A percentile compares a stretch with the other conserved stretches of the same genome.
phyloP scores from a whole-genome alignment of 305 asterid species.

The Solanum hybrid region DNA sequence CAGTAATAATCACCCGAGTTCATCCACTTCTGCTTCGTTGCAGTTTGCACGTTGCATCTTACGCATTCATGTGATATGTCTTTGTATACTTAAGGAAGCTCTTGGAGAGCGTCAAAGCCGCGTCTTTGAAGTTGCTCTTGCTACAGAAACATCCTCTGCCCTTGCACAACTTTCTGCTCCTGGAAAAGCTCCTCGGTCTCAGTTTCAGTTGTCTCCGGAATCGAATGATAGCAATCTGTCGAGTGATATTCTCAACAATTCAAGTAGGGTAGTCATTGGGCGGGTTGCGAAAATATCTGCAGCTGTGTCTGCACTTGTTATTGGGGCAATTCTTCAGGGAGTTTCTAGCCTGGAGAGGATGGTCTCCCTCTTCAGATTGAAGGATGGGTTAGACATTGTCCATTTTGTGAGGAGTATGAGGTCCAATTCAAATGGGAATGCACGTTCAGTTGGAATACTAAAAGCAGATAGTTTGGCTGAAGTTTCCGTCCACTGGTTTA shows the following conservation, averaged over 20 bases:
- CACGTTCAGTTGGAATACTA: conserved; percentile 53
- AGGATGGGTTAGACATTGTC: conserved; percentile 84
- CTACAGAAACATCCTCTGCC: conserved; percentile 81
- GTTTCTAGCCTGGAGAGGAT: conserved; percentile 86
- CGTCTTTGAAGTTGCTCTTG: conserved; percentile 96
- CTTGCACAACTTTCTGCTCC: conserved; percentile 61
- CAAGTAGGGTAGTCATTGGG: conserved; percentile 38
- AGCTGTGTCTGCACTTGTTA: conserved; percentile 77
- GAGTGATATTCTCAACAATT: conserved; percentile 42
- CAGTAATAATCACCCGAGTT: conserved; percentile 41
- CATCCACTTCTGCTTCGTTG: conserved; percentile 47
- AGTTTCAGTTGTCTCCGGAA: conserved; percentile 65
- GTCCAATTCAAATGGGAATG: conserved; percentile 73
- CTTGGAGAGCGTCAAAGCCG: conserved; percentile 98
- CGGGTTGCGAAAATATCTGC: conserved; percentile 55
- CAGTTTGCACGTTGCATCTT: conserved; percentile 59
- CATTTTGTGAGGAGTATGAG: conserved; percentile 72
- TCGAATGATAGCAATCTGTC: conserved; percentile 46
- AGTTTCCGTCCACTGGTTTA: conserved; percentile 88
- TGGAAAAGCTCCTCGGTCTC: conserved; percentile 72
- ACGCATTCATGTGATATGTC: conserved; percentile 74
- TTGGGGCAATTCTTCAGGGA: conserved; percentile 89
- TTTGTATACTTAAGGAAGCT: conserved; percentile 83
- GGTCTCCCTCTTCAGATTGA: conserved; percentile 72
- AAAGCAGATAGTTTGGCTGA: conserved; percentile 75